Base-by-base conservation (phyloP, 2,329 filamentous ascomycete genomes). In the Fusarium begoniae region DNA sequence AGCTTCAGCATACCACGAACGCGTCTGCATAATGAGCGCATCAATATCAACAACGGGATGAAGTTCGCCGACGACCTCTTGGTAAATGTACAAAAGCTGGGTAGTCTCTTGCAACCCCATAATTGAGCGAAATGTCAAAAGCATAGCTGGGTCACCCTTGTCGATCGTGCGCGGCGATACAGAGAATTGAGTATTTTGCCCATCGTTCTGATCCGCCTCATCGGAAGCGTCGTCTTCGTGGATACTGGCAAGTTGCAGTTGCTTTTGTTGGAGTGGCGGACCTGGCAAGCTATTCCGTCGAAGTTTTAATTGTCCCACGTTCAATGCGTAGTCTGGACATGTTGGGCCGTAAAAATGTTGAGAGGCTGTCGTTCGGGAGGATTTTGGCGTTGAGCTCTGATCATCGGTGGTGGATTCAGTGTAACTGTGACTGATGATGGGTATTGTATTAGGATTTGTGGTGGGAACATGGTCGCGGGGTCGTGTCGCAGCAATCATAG, bases 291-390 rank as follows among this genome's bases (percentile, higher is more conserved):
- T 68, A 5, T 70, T 63, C 7, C 72, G 65, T 3, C 68, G 57
- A 12, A 77, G 57, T 13, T 75, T 74, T 17, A 77, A 40, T 26
- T 77, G 75, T 2, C 77, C 77, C 5, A 77, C 71, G 30, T 77
- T 78, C 13, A 79, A 55, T 9, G 77, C 78, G 51, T 79, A 78
- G 26, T 79, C 78, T 8, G 78, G 78, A 40, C 74, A 78, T 8
- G 78, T 78, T 14, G 78, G 77, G 1, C 77, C 78, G 30, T 74
- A 77, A 18, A 79, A 79, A 20, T 63, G 45, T 24, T 75, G 72
- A 17, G 63, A 65, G 6, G 72, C 50, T 1, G 40, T 35, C 11
- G 60, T 64, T 32, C 28, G 40, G 12, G 63, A 30, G 20, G 70
- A 70, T 15, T 32, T 43, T 2, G 65, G 55, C 6, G 50, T 66